A percentile compares a stretch with the other conserved stretches of the same genome.
phyloP scores from a whole-genome alignment of 768 basidiomycete species.

The Hygrophorus pudorinus region DNA sequence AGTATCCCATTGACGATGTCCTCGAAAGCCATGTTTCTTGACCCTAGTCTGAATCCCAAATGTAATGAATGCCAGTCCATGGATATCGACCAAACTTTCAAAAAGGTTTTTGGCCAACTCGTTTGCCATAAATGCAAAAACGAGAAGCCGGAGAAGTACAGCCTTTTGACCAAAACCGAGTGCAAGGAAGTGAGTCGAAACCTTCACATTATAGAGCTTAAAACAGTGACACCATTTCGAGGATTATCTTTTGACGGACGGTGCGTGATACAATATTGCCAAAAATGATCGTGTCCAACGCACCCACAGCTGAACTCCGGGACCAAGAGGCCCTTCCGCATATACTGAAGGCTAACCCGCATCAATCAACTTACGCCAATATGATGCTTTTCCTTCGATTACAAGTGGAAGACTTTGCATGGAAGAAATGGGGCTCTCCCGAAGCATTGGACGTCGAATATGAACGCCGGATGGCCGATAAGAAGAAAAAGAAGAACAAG shows the following conservation, averaged over 20 bases:
- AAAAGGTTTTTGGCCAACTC: conserved; percentile 72
- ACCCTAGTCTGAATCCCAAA: conserved; percentile 65
- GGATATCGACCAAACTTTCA: conserved; percentile 78
- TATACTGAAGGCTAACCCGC: conserved; percentile 87
- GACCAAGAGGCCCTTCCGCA: conserved; percentile 92
- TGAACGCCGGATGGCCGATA: conserved; percentile 65
- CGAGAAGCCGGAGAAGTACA: conserved; percentile 84
- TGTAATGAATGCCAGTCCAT: conserved; percentile 82
- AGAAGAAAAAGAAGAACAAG: conserved; percentile 83
- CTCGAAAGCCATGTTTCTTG: conserved; percentile 63
- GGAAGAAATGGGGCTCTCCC: conserved; percentile 95
- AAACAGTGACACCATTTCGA: conserved; percentile 18
- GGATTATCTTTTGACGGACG: conserved; percentile 94
- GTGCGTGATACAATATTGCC: conserved; percentile 32
- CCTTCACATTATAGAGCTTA: not conserved
- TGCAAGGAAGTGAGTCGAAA: conserved; percentile 71
- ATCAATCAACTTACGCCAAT: conserved; percentile 91
- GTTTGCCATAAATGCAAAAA: conserved; percentile 92
- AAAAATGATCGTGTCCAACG: conserved; percentile 2
- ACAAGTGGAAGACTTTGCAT: conserved; percentile 95
- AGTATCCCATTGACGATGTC: not conserved
- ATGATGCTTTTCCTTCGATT: conserved; percentile 97
- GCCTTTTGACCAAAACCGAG: conserved; percentile 94
- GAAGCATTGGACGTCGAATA: conserved; percentile 88
- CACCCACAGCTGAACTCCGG: conserved; percentile 70